These are phyloP conservation scores for Neckera pumila DNA, from an alignment of 225 moss, liverwort and hornwort genomes.

Conservation along the genomic window DNA sequence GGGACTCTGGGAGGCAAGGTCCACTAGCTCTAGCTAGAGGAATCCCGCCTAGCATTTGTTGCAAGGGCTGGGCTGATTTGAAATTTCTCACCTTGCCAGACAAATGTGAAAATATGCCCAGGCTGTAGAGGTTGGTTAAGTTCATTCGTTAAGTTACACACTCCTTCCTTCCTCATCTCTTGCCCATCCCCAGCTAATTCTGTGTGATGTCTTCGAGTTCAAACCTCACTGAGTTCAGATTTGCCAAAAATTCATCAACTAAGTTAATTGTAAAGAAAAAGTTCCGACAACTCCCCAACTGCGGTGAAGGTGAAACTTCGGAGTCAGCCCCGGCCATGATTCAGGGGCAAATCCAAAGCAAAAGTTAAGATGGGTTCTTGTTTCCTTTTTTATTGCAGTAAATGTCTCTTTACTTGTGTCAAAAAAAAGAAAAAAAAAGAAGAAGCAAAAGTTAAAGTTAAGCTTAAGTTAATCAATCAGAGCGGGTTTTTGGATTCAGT, in stretches of 20 bases:
- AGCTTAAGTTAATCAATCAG: not conserved
- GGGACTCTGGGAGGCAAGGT: not conserved
- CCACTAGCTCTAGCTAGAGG: not conserved
- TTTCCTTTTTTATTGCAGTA: no score
- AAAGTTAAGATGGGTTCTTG: no score
- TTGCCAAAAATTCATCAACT: not conserved
- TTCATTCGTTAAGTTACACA: not conserved
- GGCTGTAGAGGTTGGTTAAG: not conserved
- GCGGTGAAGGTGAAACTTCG: no score
- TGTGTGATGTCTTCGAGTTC: not conserved
- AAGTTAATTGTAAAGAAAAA: not conserved
- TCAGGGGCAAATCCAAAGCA: not conserved
- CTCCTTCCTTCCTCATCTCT: no score
- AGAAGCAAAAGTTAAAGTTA: no score
- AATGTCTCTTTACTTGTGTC: no score
- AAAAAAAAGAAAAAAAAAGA: no score
- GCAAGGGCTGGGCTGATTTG: not conserved
- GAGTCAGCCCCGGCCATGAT: no score
- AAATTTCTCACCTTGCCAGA: not conserved
- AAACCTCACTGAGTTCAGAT: not conserved
- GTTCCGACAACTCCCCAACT: not conserved
- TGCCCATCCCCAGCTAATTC: no score
- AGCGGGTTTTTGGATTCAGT: not conserved
- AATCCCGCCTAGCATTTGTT: not conserved
- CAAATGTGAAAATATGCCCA: not conserved